Conservation (phyloP, 495 filamentous ascomycete genomes). For the Aspergillus olivimuriae region DNA sequence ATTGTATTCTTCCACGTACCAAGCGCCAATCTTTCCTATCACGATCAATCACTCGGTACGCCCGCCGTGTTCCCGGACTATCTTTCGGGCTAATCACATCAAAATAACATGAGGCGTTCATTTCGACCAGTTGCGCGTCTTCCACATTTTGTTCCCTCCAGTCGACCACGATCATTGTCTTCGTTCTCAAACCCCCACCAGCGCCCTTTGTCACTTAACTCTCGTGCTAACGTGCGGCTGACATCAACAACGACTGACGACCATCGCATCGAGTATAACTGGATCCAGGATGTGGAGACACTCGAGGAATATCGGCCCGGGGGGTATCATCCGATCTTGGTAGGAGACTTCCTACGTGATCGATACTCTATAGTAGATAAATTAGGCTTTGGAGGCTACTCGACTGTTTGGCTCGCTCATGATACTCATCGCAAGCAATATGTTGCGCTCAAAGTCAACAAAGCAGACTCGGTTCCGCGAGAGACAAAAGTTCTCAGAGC, state of each 20-base stretch:
- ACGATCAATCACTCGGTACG: no score
- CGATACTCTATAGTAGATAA: conserved; percentile 46
- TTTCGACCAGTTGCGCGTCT: no score
- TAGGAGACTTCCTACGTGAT: conserved; percentile 28
- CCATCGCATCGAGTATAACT: conserved; percentile 22
- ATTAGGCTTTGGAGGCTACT: conserved; percentile 44
- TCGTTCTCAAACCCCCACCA: no score
- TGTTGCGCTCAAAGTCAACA: conserved; percentile 25
- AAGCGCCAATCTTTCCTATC: no score
- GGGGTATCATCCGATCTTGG: conserved; percentile 40
- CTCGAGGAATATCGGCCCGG: conserved; percentile 27
- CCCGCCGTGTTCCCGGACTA: no score
- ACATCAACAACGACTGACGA: neutral
- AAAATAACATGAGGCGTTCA: no score
- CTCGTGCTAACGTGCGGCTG: no score
- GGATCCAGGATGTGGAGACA: conserved; percentile 24
- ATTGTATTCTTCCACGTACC: no score
- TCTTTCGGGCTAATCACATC: no score
- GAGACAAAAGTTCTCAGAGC: conserved; percentile 19
- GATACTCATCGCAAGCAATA: conserved; percentile 30
- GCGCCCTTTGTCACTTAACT: no score
- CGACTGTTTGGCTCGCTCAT: conserved; percentile 50
- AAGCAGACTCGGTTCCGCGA: conserved; percentile 12
- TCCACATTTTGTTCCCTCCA: no score
- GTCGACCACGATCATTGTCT: no score